Evolutionary conservation across 495 filamentous ascomycete genomes (phyloP), one percentile per base, ranked within the genome.

Genomic region (Penicillium pulvis): DNA sequence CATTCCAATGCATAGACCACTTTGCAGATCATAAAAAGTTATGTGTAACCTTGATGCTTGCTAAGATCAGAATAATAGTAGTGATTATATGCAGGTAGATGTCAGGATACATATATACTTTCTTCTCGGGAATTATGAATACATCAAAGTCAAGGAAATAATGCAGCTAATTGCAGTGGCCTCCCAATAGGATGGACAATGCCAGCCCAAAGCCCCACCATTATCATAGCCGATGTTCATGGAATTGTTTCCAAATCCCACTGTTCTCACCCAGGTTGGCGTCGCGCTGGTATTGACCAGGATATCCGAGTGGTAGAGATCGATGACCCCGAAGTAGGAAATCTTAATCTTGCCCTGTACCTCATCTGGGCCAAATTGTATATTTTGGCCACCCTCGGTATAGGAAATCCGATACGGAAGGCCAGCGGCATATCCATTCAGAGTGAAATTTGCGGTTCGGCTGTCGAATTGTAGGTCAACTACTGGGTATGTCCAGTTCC

Each of bases 161-260:
- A 45, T 5, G 42, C 6, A 45, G 11, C 42, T 9, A 45, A 45
- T 7, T 45, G 42, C 42, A 23, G 42, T 23, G 20, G 42, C 14
- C 42, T 45, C 3, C 42, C 42, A 45, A 23, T 12, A 14, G n/a
- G 20, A 17, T 45, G 6, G 42, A 23, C 42, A 23, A 23, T 17
- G 14, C 42, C n/a, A 45, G 42, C 42, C 20, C 42, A 45, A 19
- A 45, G 42, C n/a, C n/a, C 42, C 42, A 45, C 42, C 17, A 19
- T 43, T 35, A 5, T 35, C 31, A 7, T 53, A 53, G 19, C 59
- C 55, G 47, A 60, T 57, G 23, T 64, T 64, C 31, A 58, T 26
- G 20, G 61, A 57, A 46, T 64, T 60, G 41, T 64, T 64, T 16
- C 48, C 47, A 52, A 60, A 64, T 0, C 61, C 61, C 0, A 64